Percentiles rank a stretch among this genome's conserved stretches.
phyloP scores from a whole-genome alignment of 208 protist species.

The Borovskyia barvae region DNA sequence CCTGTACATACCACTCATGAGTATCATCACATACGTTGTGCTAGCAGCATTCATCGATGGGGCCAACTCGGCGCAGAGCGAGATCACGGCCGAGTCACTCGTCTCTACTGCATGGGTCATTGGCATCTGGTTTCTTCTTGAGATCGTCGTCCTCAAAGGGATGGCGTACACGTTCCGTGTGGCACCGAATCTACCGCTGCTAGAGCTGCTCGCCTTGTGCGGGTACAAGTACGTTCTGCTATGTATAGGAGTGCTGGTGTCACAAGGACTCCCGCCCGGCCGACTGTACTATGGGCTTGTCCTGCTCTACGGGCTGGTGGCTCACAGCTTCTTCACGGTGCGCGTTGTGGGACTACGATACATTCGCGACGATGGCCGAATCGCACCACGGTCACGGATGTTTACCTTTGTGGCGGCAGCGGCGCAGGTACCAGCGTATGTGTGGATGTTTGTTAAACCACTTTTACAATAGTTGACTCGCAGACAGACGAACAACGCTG shows the following conservation, averaged over 20 bases:
- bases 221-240: conserved; percentile 84
- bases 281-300: conserved; percentile 17
- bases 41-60: conserved; percentile 64
- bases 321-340: conserved; percentile 47
- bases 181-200: conserved; percentile 28
- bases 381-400: conserved; percentile 41
- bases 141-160: conserved; percentile 50
- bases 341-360: conserved; percentile 33
- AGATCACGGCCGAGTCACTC: conserved; percentile 58
- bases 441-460: conserved; percentile 58
- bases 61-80: conserved; percentile 24
- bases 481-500: no score
- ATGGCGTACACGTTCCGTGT: conserved; percentile 44
- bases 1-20: conserved; percentile 88
- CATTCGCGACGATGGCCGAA: conserved; percentile 36
- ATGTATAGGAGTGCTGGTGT: conserved; percentile 46
- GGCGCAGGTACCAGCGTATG: conserved; percentile 42
- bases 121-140: conserved; percentile 48
- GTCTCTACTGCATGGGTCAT: conserved; percentile 47
- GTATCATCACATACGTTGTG: conserved; percentile 72
- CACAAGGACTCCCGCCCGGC: conserved; percentile 26
- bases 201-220: conserved; percentile 52
- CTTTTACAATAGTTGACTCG: no score
- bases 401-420: conserved; percentile 41
- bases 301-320: conserved; percentile 45